These are phyloP conservation scores for Phragmites australis DNA, from an alignment of 176 grass and related monocot genomes.

Conservation along the genomic window DNA sequence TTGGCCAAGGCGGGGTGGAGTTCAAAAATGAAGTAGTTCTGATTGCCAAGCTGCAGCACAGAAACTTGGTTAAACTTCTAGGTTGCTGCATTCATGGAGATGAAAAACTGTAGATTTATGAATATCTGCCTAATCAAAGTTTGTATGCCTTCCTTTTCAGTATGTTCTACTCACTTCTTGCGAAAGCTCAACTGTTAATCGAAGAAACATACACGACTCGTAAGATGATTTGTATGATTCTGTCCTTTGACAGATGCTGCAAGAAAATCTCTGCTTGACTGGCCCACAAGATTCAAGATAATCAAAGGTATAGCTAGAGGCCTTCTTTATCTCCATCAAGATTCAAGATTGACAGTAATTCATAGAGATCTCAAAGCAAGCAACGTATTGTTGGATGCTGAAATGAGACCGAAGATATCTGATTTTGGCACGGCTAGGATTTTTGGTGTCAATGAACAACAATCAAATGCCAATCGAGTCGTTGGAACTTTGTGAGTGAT, in stretches of 20 bases:
- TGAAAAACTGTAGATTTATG: slow-evolving; percentile 53
- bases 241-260: slow-evolving; percentile 23
- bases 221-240: not conserved
- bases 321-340: slow-evolving; percentile 67
- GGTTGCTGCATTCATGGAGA: slow-evolving; percentile 38
- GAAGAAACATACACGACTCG: slow-evolving; percentile 13
- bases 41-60: slow-evolving; percentile 53
- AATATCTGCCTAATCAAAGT: slow-evolving; percentile 53
- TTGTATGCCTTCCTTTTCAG: slow-evolving; percentile 58
- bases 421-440: slow-evolving; percentile 53
- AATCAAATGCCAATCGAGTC: slow-evolving; percentile 41
- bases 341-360: slow-evolving; percentile 52
- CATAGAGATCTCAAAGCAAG: slow-evolving; percentile 57
- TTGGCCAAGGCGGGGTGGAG: slow-evolving; percentile 45
- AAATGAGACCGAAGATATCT: slow-evolving; percentile 54
- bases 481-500: slow-evolving; percentile 61
- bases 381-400: slow-evolving; percentile 50
- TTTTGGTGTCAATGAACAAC: slow-evolving; percentile 33
- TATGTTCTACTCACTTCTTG: slow-evolving; percentile 15
- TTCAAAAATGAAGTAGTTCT: slow-evolving; percentile 54
- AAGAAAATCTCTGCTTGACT: slow-evolving; percentile 39
- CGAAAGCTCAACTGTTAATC: not conserved
- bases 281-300: slow-evolving; percentile 57
- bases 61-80: slow-evolving; percentile 52
- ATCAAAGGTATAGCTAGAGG: slow-evolving; percentile 58